Percentiles rank a stretch among this genome's conserved stretches.
phyloP scores from a whole-genome alignment of 2,329 filamentous ascomycete species.

The Rhinocladiella similis region DNA sequence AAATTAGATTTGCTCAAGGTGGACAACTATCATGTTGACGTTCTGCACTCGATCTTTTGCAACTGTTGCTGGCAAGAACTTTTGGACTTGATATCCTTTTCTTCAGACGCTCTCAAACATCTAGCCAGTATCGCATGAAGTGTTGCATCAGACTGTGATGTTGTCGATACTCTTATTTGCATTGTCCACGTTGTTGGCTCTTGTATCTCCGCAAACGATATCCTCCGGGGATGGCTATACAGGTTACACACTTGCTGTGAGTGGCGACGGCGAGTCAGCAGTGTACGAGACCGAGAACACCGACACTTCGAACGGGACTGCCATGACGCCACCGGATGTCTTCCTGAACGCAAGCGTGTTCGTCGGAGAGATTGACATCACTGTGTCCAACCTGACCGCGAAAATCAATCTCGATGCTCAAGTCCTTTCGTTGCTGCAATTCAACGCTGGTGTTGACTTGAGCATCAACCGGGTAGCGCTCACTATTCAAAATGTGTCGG shows the following conservation, averaged over 20 bases:
- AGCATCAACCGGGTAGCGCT: slow-evolving; percentile 59
- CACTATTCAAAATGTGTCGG: slow-evolving; percentile 59
- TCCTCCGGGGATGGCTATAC: slow-evolving; percentile 49
- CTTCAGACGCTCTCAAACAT: neutral
- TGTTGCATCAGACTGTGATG: neutral
- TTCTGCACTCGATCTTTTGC: neutral
- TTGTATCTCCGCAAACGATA: slow-evolving; percentile 8
- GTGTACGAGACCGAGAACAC: slow-evolving; percentile 58
- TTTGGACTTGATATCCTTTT: neutral
- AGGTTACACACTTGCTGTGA: slow-evolving; percentile 55
- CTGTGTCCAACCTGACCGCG: slow-evolving; percentile 60
- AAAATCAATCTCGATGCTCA: slow-evolving; percentile 62
- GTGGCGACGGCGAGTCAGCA: slow-evolving; percentile 52
- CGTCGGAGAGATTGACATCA: slow-evolving; percentile 60
- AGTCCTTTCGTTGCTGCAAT: slow-evolving; percentile 58
- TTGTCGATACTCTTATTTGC: neutral
- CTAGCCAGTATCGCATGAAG: no score
- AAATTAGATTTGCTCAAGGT: neutral
- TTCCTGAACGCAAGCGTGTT: slow-evolving; percentile 60
- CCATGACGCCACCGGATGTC: slow-evolving; percentile 55
- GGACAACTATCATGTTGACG: neutral
- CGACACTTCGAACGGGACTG: slow-evolving; percentile 40
- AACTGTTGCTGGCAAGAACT: neutral
- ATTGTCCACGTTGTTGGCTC: neutral
- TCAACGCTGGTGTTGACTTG: slow-evolving; percentile 62